These are phyloP conservation scores for Plasmodium berghei DNA, from an alignment of 169 alveolate genomes.

Conservation along the genomic window DNA sequence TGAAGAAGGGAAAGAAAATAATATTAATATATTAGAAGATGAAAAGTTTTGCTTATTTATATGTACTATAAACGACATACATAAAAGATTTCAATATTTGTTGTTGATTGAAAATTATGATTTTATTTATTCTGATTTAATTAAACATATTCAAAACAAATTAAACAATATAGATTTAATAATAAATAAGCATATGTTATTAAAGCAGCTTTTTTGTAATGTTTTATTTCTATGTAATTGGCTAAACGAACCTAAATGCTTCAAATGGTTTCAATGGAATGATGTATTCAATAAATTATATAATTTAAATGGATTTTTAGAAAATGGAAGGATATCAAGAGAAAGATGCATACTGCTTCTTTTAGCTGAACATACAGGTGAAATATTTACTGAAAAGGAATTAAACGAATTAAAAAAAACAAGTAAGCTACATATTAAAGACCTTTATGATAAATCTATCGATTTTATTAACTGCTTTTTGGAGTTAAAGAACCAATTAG, in stretches of 20 bases:
- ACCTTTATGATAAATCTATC: slow-evolving; percentile 60
- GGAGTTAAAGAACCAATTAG: slow-evolving; percentile 45
- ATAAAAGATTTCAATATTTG: slow-evolving; percentile 50
- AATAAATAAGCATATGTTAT: slow-evolving; percentile 28
- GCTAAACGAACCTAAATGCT: slow-evolving; percentile 51
- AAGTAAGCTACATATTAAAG: slow-evolving; percentile 49
- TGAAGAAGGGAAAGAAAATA: slow-evolving; percentile 4
- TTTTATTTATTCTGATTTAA: slow-evolving; percentile 60
- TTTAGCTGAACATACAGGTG: slow-evolving; percentile 75
- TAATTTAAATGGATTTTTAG: slow-evolving; percentile 62
- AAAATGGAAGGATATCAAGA: slow-evolving; percentile 73
- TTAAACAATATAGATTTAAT: slow-evolving; percentile 47
- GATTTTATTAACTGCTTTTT: slow-evolving; percentile 70
- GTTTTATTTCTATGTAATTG: slow-evolving; percentile 67
- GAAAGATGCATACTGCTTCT: slow-evolving; percentile 63
- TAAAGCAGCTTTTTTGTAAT: slow-evolving; percentile 71
- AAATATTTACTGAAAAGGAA: slow-evolving; percentile 71
- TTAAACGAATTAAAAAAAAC: slow-evolving; percentile 41
- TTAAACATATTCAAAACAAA: slow-evolving; percentile 52
- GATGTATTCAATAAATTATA: slow-evolving; percentile 29
- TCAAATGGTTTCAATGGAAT: slow-evolving; percentile 74
- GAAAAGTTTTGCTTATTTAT: slow-evolving; percentile 70
- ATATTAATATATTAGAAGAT: slow-evolving; percentile 41
- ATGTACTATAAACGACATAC: slow-evolving; percentile 43
- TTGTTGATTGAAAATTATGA: slow-evolving; percentile 62